Conservation (phyloP, 1,284 basidiomycete species). For the Ceraceosorus bombacis region DNA sequence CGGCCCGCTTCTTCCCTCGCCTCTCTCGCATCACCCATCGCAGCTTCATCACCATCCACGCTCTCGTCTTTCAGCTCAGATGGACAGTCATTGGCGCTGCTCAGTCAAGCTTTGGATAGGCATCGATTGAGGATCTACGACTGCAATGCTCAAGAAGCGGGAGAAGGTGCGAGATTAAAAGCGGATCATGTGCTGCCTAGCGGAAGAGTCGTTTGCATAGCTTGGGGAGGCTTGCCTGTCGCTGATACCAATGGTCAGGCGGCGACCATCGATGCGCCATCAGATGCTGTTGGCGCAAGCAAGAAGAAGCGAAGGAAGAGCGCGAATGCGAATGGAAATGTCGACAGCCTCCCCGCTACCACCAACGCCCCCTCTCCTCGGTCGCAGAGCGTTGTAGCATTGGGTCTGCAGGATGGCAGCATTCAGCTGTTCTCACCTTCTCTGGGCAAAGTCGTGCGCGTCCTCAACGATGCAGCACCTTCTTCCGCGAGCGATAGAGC, state of each 20-base stretch:
- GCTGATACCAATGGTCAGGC: slow-evolving; percentile 1
- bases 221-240: slow-evolving; percentile 16
- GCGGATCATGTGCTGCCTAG: slow-evolving; percentile 50
- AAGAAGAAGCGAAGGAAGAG: slow-evolving; percentile 23
- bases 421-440: slow-evolving; percentile 35
- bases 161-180: slow-evolving; percentile 57
- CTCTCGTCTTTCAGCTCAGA: slow-evolving; percentile 61
- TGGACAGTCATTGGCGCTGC: slow-evolving; percentile 59
- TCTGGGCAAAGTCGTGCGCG: slow-evolving; percentile 30
- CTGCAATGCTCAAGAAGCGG: slow-evolving; percentile 55
- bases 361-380: slow-evolving; percentile 2
- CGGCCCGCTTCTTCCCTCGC: neutral
- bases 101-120: slow-evolving; percentile 66
- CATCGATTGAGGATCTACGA: slow-evolving; percentile 65
- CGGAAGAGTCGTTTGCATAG: slow-evolving; percentile 6
- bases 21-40: slow-evolving; percentile 11
- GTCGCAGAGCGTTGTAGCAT: slow-evolving; percentile 31
- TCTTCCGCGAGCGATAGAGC: slow-evolving; percentile 24
- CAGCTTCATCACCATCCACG: slow-evolving; percentile 48
- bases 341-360: slow-evolving; percentile 2
- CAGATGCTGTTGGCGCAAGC: slow-evolving; percentile 9
- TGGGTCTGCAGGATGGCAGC: slow-evolving; percentile 33
- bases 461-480: slow-evolving; percentile 22
- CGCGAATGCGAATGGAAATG: slow-evolving; percentile 14
- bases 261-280: slow-evolving; percentile 13